Evolutionary conservation across 352 stramenopile species (phyloP), one percentile per base, ranked within the genome.

Genomic region (Phytophthora cajani): DNA sequence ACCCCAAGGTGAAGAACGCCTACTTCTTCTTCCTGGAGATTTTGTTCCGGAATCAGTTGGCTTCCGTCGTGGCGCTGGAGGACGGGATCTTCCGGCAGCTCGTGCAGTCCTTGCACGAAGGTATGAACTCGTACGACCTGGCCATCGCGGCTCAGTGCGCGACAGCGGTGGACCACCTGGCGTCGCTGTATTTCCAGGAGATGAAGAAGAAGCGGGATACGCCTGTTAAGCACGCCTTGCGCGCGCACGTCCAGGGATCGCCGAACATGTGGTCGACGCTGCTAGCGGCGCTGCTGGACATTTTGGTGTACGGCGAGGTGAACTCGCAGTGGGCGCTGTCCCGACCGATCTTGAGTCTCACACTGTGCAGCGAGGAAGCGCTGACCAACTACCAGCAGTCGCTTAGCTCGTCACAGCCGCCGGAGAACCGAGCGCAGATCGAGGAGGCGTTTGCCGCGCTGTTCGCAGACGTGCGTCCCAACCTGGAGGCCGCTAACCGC

Each of bases 11-110:
- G 53, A 98, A 97, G 78, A 98, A 98, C 71, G 95, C 97, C 9
- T 99, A 99, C 75, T 99, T 98, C 68, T 95, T 94, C 75, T 99
- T 99, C 71, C 78, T 99, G 51, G 97, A 99, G 79, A 98, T 99
- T 61, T 81, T 99, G 9, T 99, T 99, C 81, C 92, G 96, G 47
- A 99, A 98, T 81, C 98, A 99, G 77, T 92, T 98, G 60, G 92
- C 94, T 58, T 98, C 92, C 0, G 89, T 99, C 0, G 92, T 99
- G 42, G 84, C 87, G 11, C 79, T 99, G 17, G 94, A 99, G 50
- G 94, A 92, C 21, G 83, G 70, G 25, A 96, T 99, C 32, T 99
- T 99, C 65, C 96, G 97, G 67, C 92, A 98, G 72, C 85, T 99
- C 10, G 96, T 99, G 73, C 93, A 98, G 64, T 97, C 97, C 60